Conservation (phyloP, 1,284 basidiomycete genomes). For the Apiotrichum gracile region DNA sequence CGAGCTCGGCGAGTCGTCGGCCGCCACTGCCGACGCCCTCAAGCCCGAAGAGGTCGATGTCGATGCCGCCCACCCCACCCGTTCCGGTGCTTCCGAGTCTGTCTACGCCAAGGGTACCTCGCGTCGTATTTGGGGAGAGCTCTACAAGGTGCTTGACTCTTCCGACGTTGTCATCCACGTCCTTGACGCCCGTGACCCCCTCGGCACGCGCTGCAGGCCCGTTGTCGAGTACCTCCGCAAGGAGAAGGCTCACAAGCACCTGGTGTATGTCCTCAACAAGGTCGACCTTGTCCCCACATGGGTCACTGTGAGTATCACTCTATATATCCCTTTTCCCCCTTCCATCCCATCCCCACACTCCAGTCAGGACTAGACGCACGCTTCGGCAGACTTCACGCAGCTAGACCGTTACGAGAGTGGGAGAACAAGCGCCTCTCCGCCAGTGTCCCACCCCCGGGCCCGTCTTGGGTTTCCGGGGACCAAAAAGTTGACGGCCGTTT, state of each 20-base stretch:
- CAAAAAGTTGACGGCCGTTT: slow-evolving; percentile 38
- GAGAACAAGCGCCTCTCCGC: slow-evolving; percentile 51
- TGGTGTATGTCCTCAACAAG: slow-evolving; percentile 96
- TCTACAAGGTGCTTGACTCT: slow-evolving; percentile 99
- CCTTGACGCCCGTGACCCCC: slow-evolving; percentile 89
- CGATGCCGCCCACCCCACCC: slow-evolving; percentile 29
- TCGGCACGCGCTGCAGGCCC: slow-evolving; percentile 95
- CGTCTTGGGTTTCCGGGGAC: slow-evolving; percentile 38
- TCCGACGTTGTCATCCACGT: slow-evolving; percentile 96
- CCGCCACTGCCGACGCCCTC: slow-evolving; percentile 39
- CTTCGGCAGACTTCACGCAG: slow-evolving; percentile 37
- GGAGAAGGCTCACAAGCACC: slow-evolving; percentile 95
- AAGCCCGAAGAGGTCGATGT: slow-evolving; percentile 24
- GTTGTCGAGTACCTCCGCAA: slow-evolving; percentile 91
- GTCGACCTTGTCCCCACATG: slow-evolving; percentile 97
- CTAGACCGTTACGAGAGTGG: slow-evolving; percentile 58
- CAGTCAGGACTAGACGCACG: slow-evolving; percentile 51
- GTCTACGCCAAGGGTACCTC: slow-evolving; percentile 91
- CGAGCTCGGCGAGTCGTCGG: slow-evolving; percentile 68
- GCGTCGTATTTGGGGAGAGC: slow-evolving; percentile 89
- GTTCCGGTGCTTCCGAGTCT: slow-evolving; percentile 57
- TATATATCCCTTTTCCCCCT: background rate
- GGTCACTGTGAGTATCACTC: slow-evolving; percentile 74
- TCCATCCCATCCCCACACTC: slow-evolving; percentile 46
- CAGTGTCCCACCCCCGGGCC: slow-evolving; percentile 46